These are phyloP conservation scores for Ganoderma boninense DNA, from an alignment of 1,284 basidiomycete genomes.

Conservation along the genomic window DNA sequence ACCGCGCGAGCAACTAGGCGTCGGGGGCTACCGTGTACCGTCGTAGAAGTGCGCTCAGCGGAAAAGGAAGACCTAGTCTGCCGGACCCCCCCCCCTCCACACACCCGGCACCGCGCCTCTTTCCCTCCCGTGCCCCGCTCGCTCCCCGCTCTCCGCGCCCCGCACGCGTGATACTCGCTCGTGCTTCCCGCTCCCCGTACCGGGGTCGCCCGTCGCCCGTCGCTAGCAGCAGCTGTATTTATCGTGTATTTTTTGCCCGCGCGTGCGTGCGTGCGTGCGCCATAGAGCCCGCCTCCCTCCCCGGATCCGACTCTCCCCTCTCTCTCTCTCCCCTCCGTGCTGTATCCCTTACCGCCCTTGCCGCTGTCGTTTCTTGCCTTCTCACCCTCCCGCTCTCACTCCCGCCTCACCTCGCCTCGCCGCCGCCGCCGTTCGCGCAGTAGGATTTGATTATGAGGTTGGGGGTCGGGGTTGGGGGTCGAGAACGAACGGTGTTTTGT, in stretches of 20 bases:
- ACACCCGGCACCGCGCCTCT: not conserved
- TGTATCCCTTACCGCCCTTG: constrained; percentile 21
- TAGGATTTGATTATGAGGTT: constrained; percentile 4
- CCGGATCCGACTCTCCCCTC: too few species aligned
- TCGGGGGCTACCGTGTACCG: not conserved
- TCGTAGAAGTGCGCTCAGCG: not conserved
- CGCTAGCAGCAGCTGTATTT: constrained; percentile 27
- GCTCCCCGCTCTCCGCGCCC: not conserved
- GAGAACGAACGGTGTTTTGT: constrained; percentile 20
- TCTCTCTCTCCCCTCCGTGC: not conserved
- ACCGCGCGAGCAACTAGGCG: constrained; percentile 30
- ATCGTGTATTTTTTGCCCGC: constrained; percentile 34
- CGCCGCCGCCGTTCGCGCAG: constrained; percentile 9
- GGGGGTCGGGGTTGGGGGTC: not conserved
- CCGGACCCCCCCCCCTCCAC: not conserved
- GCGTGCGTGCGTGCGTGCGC: constrained; percentile 18
- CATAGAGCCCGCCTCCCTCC: constrained; percentile 1
- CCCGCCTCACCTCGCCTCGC: too few species aligned
- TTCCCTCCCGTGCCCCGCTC: not conserved
- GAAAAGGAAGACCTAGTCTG: not conserved
- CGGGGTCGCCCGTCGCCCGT: not conserved
- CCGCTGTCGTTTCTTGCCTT: not conserved
- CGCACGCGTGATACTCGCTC: not conserved
- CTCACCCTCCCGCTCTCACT: not conserved
- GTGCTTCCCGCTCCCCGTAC: too few species aligned